Evolutionary conservation across 768 basidiomycete species (phyloP).

Genomic region (Sarcomyxa edulis): DNA sequence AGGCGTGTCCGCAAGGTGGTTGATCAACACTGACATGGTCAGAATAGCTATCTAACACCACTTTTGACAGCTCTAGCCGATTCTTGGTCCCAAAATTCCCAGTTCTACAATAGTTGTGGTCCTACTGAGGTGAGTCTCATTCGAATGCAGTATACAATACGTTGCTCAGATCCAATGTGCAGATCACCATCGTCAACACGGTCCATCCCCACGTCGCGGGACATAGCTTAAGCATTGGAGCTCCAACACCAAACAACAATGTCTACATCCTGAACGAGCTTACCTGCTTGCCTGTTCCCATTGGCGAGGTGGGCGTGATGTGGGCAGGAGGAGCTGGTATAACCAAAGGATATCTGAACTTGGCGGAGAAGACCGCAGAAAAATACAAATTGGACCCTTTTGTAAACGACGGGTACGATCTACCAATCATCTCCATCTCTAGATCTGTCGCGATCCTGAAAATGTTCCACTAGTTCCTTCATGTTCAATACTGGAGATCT

Average conservation of each 20-base stretch:
- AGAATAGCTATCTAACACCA: too few relatives aligned
- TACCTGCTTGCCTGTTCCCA: constrained; percentile 17
- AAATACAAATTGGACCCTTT: constrained; percentile 48
- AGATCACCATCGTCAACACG: constrained; percentile 55
- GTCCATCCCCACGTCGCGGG: constrained; percentile 41
- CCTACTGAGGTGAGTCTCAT: too few relatives aligned
- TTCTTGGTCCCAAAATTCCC: too few relatives aligned
- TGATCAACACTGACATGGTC: too few relatives aligned
- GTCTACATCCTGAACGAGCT: constrained; percentile 35
- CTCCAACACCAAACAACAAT: constrained; percentile 49
- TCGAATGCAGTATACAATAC: too few relatives aligned
- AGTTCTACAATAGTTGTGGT: constrained; percentile 51
- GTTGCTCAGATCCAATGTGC: too few relatives aligned
- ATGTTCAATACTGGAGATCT: constrained; percentile 68
- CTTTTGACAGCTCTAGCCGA: too few relatives aligned
- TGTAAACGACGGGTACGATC: constrained; percentile 35
- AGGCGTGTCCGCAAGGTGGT: constrained; percentile 47
- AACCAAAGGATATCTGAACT: constrained; percentile 49
- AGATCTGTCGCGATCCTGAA: too few relatives aligned
- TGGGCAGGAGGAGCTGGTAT: constrained; percentile 64
- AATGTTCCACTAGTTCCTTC: too few relatives aligned
- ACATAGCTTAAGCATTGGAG: constrained; percentile 39
- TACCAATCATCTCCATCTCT: too few relatives aligned
- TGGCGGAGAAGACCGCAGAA: constrained; percentile 50
- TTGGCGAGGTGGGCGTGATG: constrained; percentile 39